Evolutionary conservation across 768 basidiomycete species (phyloP), one percentile per base, ranked within the genome.

Genomic region (Panus rudis): DNA sequence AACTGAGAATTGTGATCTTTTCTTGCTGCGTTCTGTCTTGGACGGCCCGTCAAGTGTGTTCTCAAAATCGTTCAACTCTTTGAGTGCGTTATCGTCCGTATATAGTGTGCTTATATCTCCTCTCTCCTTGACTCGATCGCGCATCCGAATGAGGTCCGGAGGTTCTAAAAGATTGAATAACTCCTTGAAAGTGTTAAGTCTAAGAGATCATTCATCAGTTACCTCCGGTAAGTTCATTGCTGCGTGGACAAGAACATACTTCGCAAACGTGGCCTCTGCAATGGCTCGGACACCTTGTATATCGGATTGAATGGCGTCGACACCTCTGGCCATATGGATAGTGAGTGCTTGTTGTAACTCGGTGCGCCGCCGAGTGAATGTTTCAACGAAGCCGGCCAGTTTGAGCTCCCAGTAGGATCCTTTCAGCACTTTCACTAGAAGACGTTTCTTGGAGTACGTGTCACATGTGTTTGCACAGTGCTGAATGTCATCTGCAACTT

Each of bases 391-490:
- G 2, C 30, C 35, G 17, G 55, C 41, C n/a, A 65, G 49, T 21
- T 40, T 52, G 11, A 24, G 35, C 33, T 63, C 57, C 63, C 64
- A 64, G 16, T 50, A 12, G 1, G 55, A 41, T 4, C 60, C 48
- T 13, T 53, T 46, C 21, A 64, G 32, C 4, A 66, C 55, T 46
- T 58, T 56, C 21, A 54, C 53, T 23, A 63, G 41, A 7, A 55
- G 50, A 8, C 41, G 46, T 48, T 61, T 63, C 53, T 60, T 61
- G 3, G 45, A 41, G 41, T 64, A 66, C 2, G 60, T 52, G 37
- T 64, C 61, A 40, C 64, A 65, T 2, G 50, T 43, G 30, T 61
- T 64, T 16, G 54, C 60, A 41, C 63, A 65, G 2, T 49, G 22
- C 42, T 57, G 56, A 46, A 65, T 63, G 28, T 64, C 62, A 4